Base-by-base conservation (phyloP, 1,284 basidiomycete species). In the Tilletiopsis washingtonensis region DNA sequence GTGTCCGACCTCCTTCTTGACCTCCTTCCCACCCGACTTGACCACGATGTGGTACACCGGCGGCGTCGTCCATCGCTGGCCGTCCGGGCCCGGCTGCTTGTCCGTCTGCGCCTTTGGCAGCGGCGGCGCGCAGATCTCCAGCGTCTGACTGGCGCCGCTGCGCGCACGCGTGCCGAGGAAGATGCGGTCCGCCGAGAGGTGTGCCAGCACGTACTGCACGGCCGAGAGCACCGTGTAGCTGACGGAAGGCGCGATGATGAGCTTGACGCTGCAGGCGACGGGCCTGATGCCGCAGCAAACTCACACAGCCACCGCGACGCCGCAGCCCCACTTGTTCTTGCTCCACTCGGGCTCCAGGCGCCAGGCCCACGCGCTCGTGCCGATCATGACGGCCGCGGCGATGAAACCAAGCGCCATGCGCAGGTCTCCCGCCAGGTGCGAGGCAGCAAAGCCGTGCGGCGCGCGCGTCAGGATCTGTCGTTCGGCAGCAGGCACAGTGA, bases 281-380 rank as follows among this genome's bases (percentile, higher is more conserved):
- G 7, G n/a, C 6, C 29, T 23, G 5, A 5, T 6, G 7, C n/a
- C 19, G n/a, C 5, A 5, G 5, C 5, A 26, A 25, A 55, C 61
- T 54, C 41, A 63, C 59, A 62, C 40, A 0, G 54, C 57, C 0
- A 71, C 63, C 7, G 62, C 57, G 27, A 67, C 36, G 20, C 46
- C 56, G 20, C 57, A 61, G 4, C 53, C 36, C 9, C 54, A 44
- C 51, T 67, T 68, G 47, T 68, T 64, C 40, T 62, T 57, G 17
- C 54, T 46, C 70, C 70, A 73, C 15, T 64, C 63, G 44, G 64
- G 57, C 47, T 71, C 69, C 34, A 69, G 39, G 37, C 64, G 57
- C 45, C 69, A 73, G 9, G 61, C 45, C 58, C 66, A 71, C 36
- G 49, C 54, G 11, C 54, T 57, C 5, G 60, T 56, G 34, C 53